Percentiles rank a stretch among this genome's conserved stretches.
These are phyloP conservation scores for Crithidia bombi DNA, from an alignment of 208 protist species.

Conservation along the genomic window DNA sequence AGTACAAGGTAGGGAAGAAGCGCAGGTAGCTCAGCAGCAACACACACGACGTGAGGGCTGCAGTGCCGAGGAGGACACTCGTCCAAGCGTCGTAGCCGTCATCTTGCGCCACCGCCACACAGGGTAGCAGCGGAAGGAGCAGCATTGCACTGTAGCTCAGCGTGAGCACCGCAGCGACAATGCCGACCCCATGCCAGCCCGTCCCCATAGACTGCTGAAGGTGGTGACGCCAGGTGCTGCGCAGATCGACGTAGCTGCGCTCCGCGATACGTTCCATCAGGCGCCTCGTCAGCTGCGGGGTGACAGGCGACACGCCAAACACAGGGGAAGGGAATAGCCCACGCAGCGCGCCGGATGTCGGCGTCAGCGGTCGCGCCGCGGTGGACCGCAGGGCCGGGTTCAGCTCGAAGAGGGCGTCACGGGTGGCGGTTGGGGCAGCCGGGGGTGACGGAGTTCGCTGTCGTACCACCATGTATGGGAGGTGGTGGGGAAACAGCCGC, in stretches of 20 bases:
- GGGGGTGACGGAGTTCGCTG: no score
- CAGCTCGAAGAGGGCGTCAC: background rate
- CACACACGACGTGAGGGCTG: conserved; percentile 42
- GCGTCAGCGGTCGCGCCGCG: background rate
- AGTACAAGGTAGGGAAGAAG: conserved; percentile 61
- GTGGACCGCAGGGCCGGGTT: background rate
- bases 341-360: background rate
- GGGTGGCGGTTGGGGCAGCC: background rate
- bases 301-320: conserved; percentile 1
- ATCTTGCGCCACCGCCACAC: conserved; percentile 19
- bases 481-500: background rate
- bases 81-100: conserved; percentile 31
- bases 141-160: conserved; percentile 39
- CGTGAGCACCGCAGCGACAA: conserved; percentile 31
- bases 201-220: conserved; percentile 45
- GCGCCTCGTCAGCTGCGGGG: conserved; percentile 26
- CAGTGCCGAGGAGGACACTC: conserved; percentile 42
- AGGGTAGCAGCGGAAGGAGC: conserved; percentile 24
- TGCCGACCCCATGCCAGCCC: conserved; percentile 49
- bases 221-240: conserved; percentile 46
- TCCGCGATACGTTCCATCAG: conserved; percentile 36
- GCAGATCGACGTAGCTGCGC: conserved; percentile 50
- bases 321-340: background rate
- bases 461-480: background rate
- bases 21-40: conserved; percentile 55